phyloP scores from a whole-genome alignment of 1,139 yeast species.

The Taphrina confusa region DNA sequence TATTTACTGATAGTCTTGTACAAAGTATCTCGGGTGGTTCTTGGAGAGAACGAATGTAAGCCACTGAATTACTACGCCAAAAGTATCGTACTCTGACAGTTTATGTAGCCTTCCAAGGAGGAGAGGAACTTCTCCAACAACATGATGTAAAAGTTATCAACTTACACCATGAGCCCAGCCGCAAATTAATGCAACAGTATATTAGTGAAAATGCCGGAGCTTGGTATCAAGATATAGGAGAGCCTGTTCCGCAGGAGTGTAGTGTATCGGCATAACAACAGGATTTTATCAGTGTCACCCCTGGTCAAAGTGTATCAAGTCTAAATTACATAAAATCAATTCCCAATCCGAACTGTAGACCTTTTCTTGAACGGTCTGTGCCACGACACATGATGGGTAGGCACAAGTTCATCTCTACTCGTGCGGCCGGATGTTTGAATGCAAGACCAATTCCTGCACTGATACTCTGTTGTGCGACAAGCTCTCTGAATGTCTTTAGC shows the following conservation, averaged over 20 bases:
- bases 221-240: conserved; percentile 20
- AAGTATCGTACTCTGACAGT: too few relatives aligned
- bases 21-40: conserved; percentile 6
- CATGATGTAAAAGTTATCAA: neutral
- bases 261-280: neutral
- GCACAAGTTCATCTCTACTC: conserved; percentile 85
- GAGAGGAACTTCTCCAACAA: neutral
- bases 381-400: conserved; percentile 69
- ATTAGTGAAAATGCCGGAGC: conserved; percentile 8
- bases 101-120: conserved; percentile 1
- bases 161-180: neutral
- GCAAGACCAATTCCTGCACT: conserved; percentile 75
- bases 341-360: conserved; percentile 95
- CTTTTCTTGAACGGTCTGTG: conserved; percentile 72
- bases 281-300: neutral
- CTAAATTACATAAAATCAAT: conserved; percentile 53
- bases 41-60: conserved; percentile 17
- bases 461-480: conserved; percentile 47
- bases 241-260: neutral
- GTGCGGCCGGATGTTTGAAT: conserved; percentile 73
- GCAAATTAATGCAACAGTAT: conserved; percentile 5
- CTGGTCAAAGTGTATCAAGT: neutral
- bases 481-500: conserved; percentile 24
- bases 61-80: neutral
- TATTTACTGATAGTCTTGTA: neutral